Evolutionary conservation across 148 eudicot genomes (phyloP).

Genomic region (Rhododendron molle): DNA sequence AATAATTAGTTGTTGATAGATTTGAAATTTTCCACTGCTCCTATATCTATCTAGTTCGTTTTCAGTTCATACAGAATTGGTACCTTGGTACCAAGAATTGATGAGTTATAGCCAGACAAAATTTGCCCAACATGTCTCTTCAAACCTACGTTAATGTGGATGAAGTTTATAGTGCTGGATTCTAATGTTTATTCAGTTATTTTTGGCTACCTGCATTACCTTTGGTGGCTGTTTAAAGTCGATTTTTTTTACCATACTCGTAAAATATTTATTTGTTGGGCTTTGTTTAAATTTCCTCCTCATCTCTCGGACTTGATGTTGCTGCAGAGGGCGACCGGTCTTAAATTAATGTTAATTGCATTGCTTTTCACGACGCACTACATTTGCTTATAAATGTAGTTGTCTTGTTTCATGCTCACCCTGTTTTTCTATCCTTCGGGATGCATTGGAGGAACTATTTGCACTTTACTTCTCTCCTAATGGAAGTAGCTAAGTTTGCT

Average conservation of each 20-base stretch:
- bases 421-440: constrained; percentile 64
- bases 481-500: constrained; percentile 71
- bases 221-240: background rate
- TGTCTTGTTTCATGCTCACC: constrained; percentile 93
- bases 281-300: background rate
- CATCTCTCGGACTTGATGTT: constrained; percentile 17
- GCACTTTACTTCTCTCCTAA: constrained; percentile 67
- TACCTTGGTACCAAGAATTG: background rate
- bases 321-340: constrained; percentile 97
- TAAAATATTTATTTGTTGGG: background rate
- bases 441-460: constrained; percentile 81
- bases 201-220: background rate
- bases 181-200: background rate
- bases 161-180: background rate
- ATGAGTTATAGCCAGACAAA: background rate
- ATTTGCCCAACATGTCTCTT: background rate
- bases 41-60: background rate
- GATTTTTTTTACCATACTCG: background rate
- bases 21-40: background rate
- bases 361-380: constrained; percentile 64
- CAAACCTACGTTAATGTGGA: background rate
- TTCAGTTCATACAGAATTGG: background rate
- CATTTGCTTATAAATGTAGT: constrained; percentile 91
- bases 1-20: background rate
- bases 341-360: constrained; percentile 84